A percentile compares a stretch with the other conserved stretches of the same genome.
Conservation (phyloP, 768 basidiomycete genomes). For the Candolleomyces efflorescens region DNA sequence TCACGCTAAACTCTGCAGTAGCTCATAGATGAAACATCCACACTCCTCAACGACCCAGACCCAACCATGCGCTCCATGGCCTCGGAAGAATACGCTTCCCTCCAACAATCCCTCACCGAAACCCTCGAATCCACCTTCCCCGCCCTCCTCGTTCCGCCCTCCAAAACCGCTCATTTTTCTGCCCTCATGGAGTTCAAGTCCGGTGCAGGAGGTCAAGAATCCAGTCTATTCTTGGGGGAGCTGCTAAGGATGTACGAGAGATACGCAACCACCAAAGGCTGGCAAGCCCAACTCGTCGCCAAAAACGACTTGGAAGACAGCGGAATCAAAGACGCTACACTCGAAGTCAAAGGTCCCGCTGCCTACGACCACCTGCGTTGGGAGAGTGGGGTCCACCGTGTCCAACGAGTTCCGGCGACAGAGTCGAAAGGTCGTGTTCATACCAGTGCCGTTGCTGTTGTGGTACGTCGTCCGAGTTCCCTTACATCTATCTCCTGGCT, state of each 20-base stretch:
- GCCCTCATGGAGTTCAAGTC: slow-evolving; percentile 89
- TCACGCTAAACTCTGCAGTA: slow-evolving; percentile 32
- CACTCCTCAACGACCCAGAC: slow-evolving; percentile 71
- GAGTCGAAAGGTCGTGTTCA: slow-evolving; percentile 87
- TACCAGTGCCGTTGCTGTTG: slow-evolving; percentile 84
- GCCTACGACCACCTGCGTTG: slow-evolving; percentile 77
- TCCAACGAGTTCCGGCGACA: slow-evolving; percentile 90
- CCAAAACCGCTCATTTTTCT: slow-evolving; percentile 59
- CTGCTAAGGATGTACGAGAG: slow-evolving; percentile 81
- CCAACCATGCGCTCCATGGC: slow-evolving; percentile 73
- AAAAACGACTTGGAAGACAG: slow-evolving; percentile 54
- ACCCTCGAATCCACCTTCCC: slow-evolving; percentile 53
- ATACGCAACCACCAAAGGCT: slow-evolving; percentile 49
- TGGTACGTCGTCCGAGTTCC: slow-evolving; percentile 48
- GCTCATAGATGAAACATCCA: slow-evolving; percentile 59
- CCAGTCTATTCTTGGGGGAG: slow-evolving; percentile 75
- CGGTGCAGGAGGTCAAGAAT: slow-evolving; percentile 89
- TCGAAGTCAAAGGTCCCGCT: slow-evolving; percentile 75
- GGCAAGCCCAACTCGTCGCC: slow-evolving; percentile 60
- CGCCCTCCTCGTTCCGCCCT: slow-evolving; percentile 66
- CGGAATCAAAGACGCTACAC: slow-evolving; percentile 73
- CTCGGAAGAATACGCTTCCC: slow-evolving; percentile 52
- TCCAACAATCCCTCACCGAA: slow-evolving; percentile 32
- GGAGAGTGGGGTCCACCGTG: slow-evolving; percentile 96
- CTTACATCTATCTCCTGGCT: not conserved